Evolutionary conservation across 2,329 filamentous ascomycete species (phyloP), one percentile per base, ranked within the genome.

Genomic region (Cytospora piceicola): DNA sequence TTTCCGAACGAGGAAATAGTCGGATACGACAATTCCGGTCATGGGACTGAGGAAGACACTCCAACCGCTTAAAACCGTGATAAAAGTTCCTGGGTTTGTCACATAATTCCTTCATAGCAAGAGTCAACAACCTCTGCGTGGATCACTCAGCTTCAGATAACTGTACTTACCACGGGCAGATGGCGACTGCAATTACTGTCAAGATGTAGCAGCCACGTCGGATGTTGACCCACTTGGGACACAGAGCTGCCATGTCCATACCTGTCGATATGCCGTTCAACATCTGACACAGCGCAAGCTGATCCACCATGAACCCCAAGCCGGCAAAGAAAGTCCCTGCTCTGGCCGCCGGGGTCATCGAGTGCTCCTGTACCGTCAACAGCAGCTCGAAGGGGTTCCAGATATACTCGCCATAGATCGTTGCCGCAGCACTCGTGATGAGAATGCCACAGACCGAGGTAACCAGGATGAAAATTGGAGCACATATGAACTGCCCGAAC

Each of bases 1-100:
- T 11, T 70, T 68, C 20, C 81, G 75, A 4, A 83, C 72, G 15
- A 82, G 57, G 68, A 79, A 80, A 69, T 83, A 84, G 57, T 82
- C 79, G 34, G 77, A 76, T 17, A 82, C 72, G 69, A 81, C 75
- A 14, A 83, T 76, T 3, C 80, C 81, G 4, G 78, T 78, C 72
- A 82, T 78, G 0, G 82, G 81, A 1, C 76, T 79, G 3, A 84
- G 73, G 69, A 85, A 83, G n/a, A 84, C 78, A 1, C 73, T 70
- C 71, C 71, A 75, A 3, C 72, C 71, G n/a, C 69, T 71, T 4
- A 75, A 67, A 2, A 75, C 73, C 2, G 72, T 73, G 58, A 75
- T 73, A 72, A 84, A 83, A 1, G 77, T 82, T 3, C 74, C 73
- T 0, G 80, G 80, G 0, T 75, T 77, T 1, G 61, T 64, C n/a